Evolutionary conservation across 2,329 filamentous ascomycete genomes (phyloP).

Genomic region (Metarhizium guizhouense): DNA sequence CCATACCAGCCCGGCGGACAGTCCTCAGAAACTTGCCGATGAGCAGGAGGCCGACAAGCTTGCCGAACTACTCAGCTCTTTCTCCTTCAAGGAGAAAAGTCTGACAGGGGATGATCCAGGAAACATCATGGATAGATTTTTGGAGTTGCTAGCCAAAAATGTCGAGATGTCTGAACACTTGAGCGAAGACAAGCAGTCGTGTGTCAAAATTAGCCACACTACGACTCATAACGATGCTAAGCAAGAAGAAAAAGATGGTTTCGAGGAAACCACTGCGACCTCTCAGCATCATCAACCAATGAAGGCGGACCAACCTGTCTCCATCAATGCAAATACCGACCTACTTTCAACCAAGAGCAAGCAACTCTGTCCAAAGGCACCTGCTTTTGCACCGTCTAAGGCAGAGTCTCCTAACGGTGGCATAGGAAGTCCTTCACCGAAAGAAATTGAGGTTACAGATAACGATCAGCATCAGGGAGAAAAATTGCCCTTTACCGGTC

Average conservation of each 20-base stretch:
- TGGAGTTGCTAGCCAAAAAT: slow-evolving; percentile 1
- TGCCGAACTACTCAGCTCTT: slow-evolving; percentile 1
- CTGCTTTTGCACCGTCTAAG: not conserved
- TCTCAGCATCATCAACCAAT: not conserved
- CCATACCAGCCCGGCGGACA: not conserved
- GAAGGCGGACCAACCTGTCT: not conserved
- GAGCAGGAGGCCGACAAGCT: slow-evolving; percentile 1
- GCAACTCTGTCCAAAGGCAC: not conserved
- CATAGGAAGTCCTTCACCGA: not conserved
- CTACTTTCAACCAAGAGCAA: not conserved
- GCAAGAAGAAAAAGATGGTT: not conserved
- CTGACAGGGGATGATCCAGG: not conserved
- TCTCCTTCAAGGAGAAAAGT: slow-evolving; percentile 4
- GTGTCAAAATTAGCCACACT: not conserved
- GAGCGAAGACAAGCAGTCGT: not conserved
- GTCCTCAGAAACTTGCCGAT: not conserved
- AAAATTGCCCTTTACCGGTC: not conserved
- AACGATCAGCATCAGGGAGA: not conserved
- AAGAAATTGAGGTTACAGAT: not conserved
- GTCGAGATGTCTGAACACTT: not conserved
- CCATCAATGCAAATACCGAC: not conserved
- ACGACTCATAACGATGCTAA: not conserved
- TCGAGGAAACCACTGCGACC: not conserved
- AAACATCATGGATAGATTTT: slow-evolving; percentile 4
- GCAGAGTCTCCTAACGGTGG: not conserved